These are phyloP conservation scores for Backusella westeae DNA, from an alignment of 192 early-diverging fungal species.

Conservation along the genomic window DNA sequence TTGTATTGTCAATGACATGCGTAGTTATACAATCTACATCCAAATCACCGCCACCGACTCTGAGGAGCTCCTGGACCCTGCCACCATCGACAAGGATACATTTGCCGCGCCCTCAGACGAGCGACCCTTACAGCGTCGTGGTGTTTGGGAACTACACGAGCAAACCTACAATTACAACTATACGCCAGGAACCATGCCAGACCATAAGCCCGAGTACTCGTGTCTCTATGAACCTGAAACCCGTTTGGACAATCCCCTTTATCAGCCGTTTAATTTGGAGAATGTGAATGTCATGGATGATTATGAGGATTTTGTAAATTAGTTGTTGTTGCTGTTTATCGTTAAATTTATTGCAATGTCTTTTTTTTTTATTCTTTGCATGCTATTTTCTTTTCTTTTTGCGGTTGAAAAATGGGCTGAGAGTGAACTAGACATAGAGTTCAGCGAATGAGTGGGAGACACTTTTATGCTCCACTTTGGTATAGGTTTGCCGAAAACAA, in stretches of 20 bases:
- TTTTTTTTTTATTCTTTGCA: not conserved
- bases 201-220: slow-evolving; percentile 53
- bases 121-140: slow-evolving; percentile 50
- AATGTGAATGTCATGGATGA: slow-evolving; percentile 14
- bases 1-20: slow-evolving; percentile 85
- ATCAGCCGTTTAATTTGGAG: not conserved
- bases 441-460: no score
- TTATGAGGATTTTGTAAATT: slow-evolving; percentile 30
- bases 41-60: slow-evolving; percentile 62
- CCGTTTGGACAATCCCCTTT: slow-evolving; percentile 4
- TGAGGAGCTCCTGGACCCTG: slow-evolving; percentile 39
- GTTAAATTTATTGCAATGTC: not conserved
- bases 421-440: no score
- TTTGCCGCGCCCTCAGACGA: not conserved
- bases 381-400: not conserved
- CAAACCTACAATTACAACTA: slow-evolving; percentile 84
- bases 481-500: no score
- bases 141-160: slow-evolving; percentile 88
- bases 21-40: slow-evolving; percentile 85
- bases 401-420: no score
- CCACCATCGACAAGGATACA: slow-evolving; percentile 21
- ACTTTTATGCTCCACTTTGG: no score
- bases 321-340: not conserved
- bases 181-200: slow-evolving; percentile 40
- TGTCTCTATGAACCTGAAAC: slow-evolving; percentile 58